Conservation (phyloP, 169 alveolate species). For the Neospora caninum region DNA sequence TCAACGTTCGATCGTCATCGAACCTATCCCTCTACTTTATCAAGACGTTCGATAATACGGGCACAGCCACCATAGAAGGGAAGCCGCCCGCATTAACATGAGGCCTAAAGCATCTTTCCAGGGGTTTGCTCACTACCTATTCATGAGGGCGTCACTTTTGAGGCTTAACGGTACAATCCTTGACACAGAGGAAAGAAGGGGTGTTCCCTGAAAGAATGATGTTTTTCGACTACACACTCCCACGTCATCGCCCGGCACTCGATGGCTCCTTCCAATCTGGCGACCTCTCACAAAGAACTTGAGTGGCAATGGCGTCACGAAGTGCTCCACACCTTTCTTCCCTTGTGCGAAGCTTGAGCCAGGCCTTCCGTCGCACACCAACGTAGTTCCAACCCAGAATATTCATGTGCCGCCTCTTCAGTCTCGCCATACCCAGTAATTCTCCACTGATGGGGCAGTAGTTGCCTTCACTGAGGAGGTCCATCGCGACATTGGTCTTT, state of each 20-base stretch:
- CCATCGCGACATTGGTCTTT: slow-evolving; percentile 19
- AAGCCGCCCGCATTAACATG: neutral
- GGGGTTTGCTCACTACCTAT: too few relatives aligned
- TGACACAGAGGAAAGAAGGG: too few relatives aligned
- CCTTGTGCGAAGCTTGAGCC: slow-evolving; percentile 28
- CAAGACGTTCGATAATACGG: slow-evolving; percentile 55
- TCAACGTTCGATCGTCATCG: neutral
- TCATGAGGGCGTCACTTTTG: too few relatives aligned
- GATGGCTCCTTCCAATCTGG: too few relatives aligned
- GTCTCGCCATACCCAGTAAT: slow-evolving; percentile 41
- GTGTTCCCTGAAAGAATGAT: too few relatives aligned
- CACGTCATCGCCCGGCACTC: too few relatives aligned
- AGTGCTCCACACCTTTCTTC: neutral
- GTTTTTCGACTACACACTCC: too few relatives aligned
- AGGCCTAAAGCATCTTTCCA: too few relatives aligned
- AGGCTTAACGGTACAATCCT: too few relatives aligned
- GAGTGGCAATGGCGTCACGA: neutral
- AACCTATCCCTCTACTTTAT: neutral
- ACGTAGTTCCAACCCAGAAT: slow-evolving; percentile 32
- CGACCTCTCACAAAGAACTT: too few relatives aligned
- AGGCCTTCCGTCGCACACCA: slow-evolving; percentile 32
- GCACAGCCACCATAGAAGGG: slow-evolving; percentile 42
- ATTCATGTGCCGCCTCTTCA: slow-evolving; percentile 56
- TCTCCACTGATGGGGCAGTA: slow-evolving; percentile 62
- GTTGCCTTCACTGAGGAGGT: slow-evolving; percentile 56